Conservation (phyloP, 495 filamentous ascomycete genomes). For the Cenococcum geophilum region DNA sequence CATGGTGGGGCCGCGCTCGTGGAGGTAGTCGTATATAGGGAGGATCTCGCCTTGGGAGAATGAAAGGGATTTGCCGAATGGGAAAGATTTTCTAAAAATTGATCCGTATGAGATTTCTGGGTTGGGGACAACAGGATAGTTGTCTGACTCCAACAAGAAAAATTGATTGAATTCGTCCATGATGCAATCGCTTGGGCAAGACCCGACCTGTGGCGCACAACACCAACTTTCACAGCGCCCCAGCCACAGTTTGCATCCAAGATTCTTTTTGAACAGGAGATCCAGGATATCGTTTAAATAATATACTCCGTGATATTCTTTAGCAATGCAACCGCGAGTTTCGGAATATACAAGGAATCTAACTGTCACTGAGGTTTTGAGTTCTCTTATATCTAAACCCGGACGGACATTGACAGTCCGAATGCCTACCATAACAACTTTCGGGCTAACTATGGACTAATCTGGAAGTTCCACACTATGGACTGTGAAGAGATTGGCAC, state of each 20-base stretch:
- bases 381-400: not conserved
- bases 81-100: no score
- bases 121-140: not conserved
- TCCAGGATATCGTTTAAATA: no score
- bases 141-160: slow-evolving; percentile 4
- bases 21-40: not conserved
- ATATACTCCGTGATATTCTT: no score
- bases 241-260: not conserved
- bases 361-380: not conserved
- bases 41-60: not conserved
- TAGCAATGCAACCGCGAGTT: no score
- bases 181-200: slow-evolving; percentile 1
- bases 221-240: not conserved
- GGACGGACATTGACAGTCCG: slow-evolving; percentile 2
- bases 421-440: not conserved
- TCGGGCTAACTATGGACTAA: no score
- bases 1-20: not conserved
- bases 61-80: not conserved
- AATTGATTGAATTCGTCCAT: not conserved
- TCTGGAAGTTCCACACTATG: no score
- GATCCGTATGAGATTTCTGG: not conserved
- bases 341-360: no score
- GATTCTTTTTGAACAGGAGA: no score
- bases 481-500: no score
- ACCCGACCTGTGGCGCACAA: not conserved